Evolutionary conservation across 1,139 yeast species (phyloP), one percentile per base, ranked within the genome.

Genomic region (Meyerozyma carpophila): DNA sequence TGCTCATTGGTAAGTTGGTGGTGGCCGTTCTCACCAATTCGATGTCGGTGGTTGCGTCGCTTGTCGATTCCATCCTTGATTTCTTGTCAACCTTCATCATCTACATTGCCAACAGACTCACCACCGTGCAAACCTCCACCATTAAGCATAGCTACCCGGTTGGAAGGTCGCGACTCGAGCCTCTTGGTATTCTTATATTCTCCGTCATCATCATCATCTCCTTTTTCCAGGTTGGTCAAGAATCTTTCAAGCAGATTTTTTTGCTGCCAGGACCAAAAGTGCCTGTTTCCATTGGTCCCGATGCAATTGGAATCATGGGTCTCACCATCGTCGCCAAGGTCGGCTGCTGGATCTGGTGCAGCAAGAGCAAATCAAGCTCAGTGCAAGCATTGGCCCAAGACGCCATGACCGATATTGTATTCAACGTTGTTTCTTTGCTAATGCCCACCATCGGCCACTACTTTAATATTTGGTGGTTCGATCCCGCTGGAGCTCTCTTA

Each of bases 351-450:
- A 32, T 77, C 7, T 79, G 88, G 81, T 85, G 93, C 58, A 65
- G 75, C 27, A 65, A 70, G n/a, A 76, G 84, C 48, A 67, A 72
- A 16, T 82, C 89, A 10, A 78, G 85, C 13, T 80, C 90, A 0
- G 84, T 86, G 2, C 85, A 80, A 57, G 95, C 95, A 0, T 65
- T 86, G 44, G 89, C 93, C 1, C 93, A 84, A 58, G 95, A 86
- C 63, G 94, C 94, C 0, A 69, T 75, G 63, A 85, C 91, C 0
- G 95, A 86, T 61, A 78, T 85, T 38, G 75, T 84, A 3, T 86
- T 86, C 68, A 58, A 58, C 61, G 56, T 75, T 1, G 84, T 85
- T 36, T 84, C 93, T 1, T 70, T 86, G 37, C 53, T 84, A 18
- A 83, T 86, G 73, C 95, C 95, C 0, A 52, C 83, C 0, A 36